Percentiles rank a stretch among this genome's conserved stretches.
phyloP scores from a whole-genome alignment of 108 stramenopile species.

The Discostella stelligeroides region DNA sequence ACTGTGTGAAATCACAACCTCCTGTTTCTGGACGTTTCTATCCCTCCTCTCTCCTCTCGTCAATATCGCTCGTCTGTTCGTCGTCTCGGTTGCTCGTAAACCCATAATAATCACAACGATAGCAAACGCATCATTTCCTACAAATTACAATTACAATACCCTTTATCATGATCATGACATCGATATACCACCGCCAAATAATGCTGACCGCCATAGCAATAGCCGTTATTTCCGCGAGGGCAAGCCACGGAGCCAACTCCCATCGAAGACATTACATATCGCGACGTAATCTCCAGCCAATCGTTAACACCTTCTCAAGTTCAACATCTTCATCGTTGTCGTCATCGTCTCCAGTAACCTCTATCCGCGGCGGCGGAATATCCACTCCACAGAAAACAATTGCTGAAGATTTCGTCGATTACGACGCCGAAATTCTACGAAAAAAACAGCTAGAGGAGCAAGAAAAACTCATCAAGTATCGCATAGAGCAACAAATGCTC shows the following conservation, averaged over 20 bases:
- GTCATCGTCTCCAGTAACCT: background rate
- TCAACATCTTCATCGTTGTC: too few species aligned
- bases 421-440: slow-evolving; percentile 18
- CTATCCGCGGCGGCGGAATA: slow-evolving; percentile 17
- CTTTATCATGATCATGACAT: too few species aligned
- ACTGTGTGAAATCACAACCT: too few species aligned
- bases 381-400: slow-evolving; percentile 5
- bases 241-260: background rate
- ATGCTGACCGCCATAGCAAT: slow-evolving; percentile 2
- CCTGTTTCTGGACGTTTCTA: too few species aligned
- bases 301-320: background rate
- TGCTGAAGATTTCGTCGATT: slow-evolving; percentile 5
- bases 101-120: too few species aligned
- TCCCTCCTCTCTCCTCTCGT: too few species aligned
- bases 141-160: too few species aligned
- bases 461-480: slow-evolving; percentile 44
- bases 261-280: background rate
- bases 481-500: slow-evolving; percentile 71
- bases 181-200: background rate
- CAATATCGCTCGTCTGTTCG: too few species aligned
- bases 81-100: too few species aligned
- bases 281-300: background rate
- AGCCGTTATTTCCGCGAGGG: background rate
- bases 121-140: too few species aligned
- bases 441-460: slow-evolving; percentile 19